Evolutionary conservation across 176 grass and related monocot genomes (phyloP).

Genomic region (Oryza brachyantha): DNA sequence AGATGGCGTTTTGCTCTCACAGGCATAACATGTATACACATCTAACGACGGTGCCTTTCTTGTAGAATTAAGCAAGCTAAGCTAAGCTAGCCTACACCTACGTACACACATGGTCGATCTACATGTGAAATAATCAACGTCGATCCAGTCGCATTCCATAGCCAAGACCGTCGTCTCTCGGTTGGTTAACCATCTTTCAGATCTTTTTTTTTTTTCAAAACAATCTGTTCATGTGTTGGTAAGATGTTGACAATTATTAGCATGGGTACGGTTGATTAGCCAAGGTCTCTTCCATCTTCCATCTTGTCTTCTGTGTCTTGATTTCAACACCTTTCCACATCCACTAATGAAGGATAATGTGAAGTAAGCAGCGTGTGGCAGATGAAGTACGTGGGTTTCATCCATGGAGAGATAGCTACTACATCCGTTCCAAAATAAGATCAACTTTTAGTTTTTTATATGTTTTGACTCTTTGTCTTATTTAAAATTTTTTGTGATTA

Average conservation of each 20-base stretch:
- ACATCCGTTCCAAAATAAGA: too few species aligned
- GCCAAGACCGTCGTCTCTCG: neutral
- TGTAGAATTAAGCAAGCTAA: slow-evolving; percentile 17
- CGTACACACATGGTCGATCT: slow-evolving; percentile 10
- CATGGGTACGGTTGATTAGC: neutral
- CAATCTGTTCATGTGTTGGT: slow-evolving; percentile 20
- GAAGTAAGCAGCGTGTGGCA: slow-evolving; percentile 29
- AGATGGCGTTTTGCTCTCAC: neutral
- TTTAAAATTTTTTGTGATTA: too few species aligned
- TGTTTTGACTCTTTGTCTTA: too few species aligned
- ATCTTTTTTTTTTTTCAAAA: too few species aligned
- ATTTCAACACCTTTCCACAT: slow-evolving; percentile 35
- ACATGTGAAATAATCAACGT: neutral
- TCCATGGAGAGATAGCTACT: neutral
- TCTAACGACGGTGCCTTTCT: slow-evolving; percentile 25
- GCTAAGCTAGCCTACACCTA: too few species aligned
- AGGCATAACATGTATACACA: neutral
- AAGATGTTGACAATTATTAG: slow-evolving; percentile 20
- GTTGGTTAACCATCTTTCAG: neutral
- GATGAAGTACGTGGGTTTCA: slow-evolving; percentile 35
- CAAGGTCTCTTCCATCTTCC: neutral
- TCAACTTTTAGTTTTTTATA: too few species aligned
- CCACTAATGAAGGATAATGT: slow-evolving; percentile 17
- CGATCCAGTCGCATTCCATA: neutral
- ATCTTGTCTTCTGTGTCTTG: neutral